A percentile compares a stretch with the other conserved stretches of the same genome.
Conservation (phyloP, 2,329 filamentous ascomycete genomes). For the Parafenestella ontariensis region DNA sequence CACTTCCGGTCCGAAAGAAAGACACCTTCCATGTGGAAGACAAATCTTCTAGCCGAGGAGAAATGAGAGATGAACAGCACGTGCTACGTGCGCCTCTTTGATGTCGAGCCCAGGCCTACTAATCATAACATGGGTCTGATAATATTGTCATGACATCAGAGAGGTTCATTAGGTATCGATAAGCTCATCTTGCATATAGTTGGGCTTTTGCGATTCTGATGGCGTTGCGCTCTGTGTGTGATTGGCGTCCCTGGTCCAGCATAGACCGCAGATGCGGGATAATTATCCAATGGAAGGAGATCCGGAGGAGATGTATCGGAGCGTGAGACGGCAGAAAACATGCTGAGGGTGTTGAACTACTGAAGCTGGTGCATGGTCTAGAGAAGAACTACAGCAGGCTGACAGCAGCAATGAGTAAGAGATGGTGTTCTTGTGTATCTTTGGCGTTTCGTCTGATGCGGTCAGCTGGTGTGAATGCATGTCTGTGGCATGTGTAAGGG, state of each 20-base stretch:
- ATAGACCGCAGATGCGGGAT: not conserved
- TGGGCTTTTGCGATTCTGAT: not conserved
- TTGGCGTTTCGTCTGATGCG: not conserved
- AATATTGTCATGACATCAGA: conserved; percentile 10
- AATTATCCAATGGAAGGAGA: conserved; percentile 9
- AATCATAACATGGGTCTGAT: not conserved
- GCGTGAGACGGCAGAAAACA: not conserved
- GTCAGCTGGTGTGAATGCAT: not conserved
- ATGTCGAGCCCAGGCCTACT: too few species aligned
- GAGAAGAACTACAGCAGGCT: not conserved
- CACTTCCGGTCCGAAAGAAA: not conserved
- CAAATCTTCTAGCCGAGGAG: too few species aligned
- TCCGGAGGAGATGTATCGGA: not conserved
- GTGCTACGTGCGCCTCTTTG: not conserved
- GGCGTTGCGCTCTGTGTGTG: conserved; percentile 5
- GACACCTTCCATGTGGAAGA: not conserved
- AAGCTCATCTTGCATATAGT: conserved; percentile 7
- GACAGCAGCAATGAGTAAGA: not conserved
- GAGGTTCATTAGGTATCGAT: conserved; percentile 15
- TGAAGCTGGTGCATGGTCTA: not conserved
- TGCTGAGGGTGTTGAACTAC: not conserved
- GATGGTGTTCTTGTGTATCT: conserved; percentile 2
- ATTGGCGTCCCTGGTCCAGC: conserved; percentile 12
- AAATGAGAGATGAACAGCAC: too few species aligned
- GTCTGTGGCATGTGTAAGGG: not conserved